A percentile compares a stretch with the other conserved stretches of the same genome.
phyloP scores from a whole-genome alignment of 1,284 basidiomycete species.

The Xerocomus amazonicus region DNA sequence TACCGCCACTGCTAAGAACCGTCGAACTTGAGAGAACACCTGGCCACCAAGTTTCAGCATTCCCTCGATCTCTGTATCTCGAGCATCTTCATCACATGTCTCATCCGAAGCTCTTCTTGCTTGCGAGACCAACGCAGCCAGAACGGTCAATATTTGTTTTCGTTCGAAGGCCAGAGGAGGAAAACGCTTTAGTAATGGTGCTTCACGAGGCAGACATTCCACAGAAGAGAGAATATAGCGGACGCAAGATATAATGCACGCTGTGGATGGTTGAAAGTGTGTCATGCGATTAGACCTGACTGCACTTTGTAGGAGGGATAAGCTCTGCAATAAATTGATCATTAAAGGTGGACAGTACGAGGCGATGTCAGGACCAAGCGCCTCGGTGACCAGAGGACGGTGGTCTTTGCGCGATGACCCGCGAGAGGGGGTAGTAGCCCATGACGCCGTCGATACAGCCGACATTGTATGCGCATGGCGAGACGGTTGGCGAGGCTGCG shows the following conservation, averaged over 20 bases:
- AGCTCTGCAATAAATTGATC: slow-evolving; percentile 77
- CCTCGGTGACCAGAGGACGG: slow-evolving; percentile 44
- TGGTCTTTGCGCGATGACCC: slow-evolving; percentile 37
- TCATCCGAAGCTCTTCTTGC: slow-evolving; percentile 75
- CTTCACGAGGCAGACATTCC: slow-evolving; percentile 84
- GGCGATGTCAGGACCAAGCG: slow-evolving; percentile 45
- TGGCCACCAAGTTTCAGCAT: slow-evolving; percentile 75
- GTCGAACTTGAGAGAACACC: slow-evolving; percentile 68
- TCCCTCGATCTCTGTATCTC: slow-evolving; percentile 58
- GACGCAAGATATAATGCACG: slow-evolving; percentile 92
- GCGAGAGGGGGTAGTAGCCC: slow-evolving; percentile 45
- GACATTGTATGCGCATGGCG: slow-evolving; percentile 50
- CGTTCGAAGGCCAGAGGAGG: slow-evolving; percentile 73
- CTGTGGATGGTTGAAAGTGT: slow-evolving; percentile 82
- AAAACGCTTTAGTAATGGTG: slow-evolving; percentile 64
- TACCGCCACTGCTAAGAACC: slow-evolving; percentile 69
- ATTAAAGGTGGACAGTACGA: slow-evolving; percentile 70
- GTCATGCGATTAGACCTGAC: slow-evolving; percentile 72
- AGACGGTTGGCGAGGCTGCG: slow-evolving; percentile 23
- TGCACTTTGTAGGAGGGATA: slow-evolving; percentile 83
- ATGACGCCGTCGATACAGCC: slow-evolving; percentile 49
- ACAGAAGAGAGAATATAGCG: slow-evolving; percentile 84
- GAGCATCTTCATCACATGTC: slow-evolving; percentile 43
- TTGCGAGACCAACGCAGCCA: slow-evolving; percentile 83
- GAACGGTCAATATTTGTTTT: slow-evolving; percentile 77